Percentiles rank a stretch among this genome's conserved stretches.
phyloP scores from a whole-genome alignment of 495 filamentous ascomycete genomes.

The Hypoxylon fuscum region DNA sequence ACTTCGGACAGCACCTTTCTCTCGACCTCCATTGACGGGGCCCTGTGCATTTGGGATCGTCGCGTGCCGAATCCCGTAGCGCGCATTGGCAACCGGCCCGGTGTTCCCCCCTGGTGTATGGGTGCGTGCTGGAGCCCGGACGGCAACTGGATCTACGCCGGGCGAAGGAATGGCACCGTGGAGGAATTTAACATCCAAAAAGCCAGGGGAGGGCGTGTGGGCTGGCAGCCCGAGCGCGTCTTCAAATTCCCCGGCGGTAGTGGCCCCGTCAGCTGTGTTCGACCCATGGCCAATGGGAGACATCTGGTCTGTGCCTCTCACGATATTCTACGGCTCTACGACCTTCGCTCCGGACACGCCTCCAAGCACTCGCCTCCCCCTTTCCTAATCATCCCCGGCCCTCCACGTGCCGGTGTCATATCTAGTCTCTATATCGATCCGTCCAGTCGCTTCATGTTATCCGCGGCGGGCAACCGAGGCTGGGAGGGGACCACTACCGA shows the following conservation, averaged over 20 bases:
- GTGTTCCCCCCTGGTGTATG: slow-evolving; percentile 96
- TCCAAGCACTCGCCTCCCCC: slow-evolving; percentile 83
- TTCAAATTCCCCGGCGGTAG: slow-evolving; percentile 92
- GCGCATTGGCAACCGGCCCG: slow-evolving; percentile 71
- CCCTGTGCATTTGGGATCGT: slow-evolving; percentile 90
- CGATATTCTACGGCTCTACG: slow-evolving; percentile 93
- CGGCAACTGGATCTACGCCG: slow-evolving; percentile 94
- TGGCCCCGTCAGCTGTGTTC: slow-evolving; percentile 85
- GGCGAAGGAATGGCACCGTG: slow-evolving; percentile 90
- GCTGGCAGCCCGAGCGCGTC: slow-evolving; percentile 72
- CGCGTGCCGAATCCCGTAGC: slow-evolving; percentile 80
- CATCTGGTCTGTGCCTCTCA: slow-evolving; percentile 95
- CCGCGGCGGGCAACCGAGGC: slow-evolving; percentile 86
- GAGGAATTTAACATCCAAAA: slow-evolving; percentile 94
- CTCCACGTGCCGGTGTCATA: slow-evolving; percentile 87
- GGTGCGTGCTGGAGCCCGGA: slow-evolving; percentile 96
- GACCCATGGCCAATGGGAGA: slow-evolving; percentile 90
- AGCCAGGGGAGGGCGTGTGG: slow-evolving; percentile 60
- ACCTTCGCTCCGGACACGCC: slow-evolving; percentile 73
- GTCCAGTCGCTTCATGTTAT: slow-evolving; percentile 89
- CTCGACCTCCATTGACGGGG: slow-evolving; percentile 86
- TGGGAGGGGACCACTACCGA: slow-evolving; percentile 97
- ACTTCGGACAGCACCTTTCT: slow-evolving; percentile 79
- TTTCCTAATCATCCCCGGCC: slow-evolving; percentile 93
- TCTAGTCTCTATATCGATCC: slow-evolving; percentile 85